Evolutionary conservation across 345 rosid species (phyloP).

Genomic region (Jatropha curcas): DNA sequence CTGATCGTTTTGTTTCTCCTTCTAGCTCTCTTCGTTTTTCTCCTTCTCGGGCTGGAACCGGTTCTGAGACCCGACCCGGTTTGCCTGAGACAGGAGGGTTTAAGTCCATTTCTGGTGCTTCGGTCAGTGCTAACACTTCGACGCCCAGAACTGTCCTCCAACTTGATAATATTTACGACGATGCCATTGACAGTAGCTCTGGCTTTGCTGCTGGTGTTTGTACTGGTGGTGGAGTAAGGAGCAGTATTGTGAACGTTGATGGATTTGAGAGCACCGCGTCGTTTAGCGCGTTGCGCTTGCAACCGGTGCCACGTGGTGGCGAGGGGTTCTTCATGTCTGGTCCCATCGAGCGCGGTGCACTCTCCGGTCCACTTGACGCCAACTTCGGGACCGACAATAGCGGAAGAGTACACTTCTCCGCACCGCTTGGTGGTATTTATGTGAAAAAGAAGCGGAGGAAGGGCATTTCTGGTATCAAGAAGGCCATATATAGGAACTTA

Average conservation of each 20-base stretch:
- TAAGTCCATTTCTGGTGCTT: constrained; percentile 87
- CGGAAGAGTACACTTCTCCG: constrained; percentile 73
- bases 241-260: constrained; percentile 56
- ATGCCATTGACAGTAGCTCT: constrained; percentile 59
- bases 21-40: constrained; percentile 86
- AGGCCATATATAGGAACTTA: constrained; percentile 55
- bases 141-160: constrained; percentile 85
- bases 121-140: constrained; percentile 78
- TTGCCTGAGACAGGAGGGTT: constrained; percentile 65
- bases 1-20: constrained; percentile 90
- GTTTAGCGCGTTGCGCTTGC: constrained; percentile 77
- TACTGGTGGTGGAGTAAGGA: constrained; percentile 45
- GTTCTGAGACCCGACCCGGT: constrained; percentile 33
- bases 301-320: constrained; percentile 75
- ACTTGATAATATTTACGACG: constrained; percentile 70
- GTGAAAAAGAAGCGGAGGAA: constrained; percentile 60
- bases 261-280: constrained; percentile 94
- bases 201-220: constrained; percentile 18
- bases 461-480: constrained; percentile 56
- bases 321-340: constrained; percentile 86
- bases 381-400: constrained; percentile 35
- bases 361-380: constrained; percentile 82
- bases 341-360: constrained; percentile 78
- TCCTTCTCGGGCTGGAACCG: constrained; percentile 40
- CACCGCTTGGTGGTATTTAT: constrained; percentile 76